Percentiles rank a stretch among this genome's conserved stretches.
These are phyloP conservation scores for Epichloe aotearoae DNA, from an alignment of 2,329 filamentous ascomycete genomes.

Conservation along the genomic window DNA sequence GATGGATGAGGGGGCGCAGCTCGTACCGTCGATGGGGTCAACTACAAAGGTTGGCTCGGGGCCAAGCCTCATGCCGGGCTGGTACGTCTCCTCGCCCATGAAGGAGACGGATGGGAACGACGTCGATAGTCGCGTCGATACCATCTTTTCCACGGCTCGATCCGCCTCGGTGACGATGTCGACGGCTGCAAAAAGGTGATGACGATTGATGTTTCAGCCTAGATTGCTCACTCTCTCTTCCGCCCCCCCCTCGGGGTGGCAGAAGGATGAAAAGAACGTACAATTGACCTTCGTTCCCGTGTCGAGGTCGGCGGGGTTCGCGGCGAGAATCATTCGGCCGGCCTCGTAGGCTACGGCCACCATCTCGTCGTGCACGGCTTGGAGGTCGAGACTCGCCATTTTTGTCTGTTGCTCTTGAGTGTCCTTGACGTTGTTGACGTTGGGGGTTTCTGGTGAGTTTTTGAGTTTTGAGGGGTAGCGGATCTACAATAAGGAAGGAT, in stretches of 20 bases:
- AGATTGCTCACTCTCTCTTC: neutral
- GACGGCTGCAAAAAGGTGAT: conserved; percentile 32
- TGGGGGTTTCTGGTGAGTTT: neutral
- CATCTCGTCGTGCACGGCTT: conserved; percentile 48
- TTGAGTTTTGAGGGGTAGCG: no score
- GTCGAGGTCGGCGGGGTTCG: conserved; percentile 44
- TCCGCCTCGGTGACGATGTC: conserved; percentile 59
- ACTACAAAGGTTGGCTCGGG: conserved; percentile 63
- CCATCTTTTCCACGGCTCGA: conserved; percentile 50
- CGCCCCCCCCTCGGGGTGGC: neutral
- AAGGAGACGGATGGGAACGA: conserved; percentile 47
- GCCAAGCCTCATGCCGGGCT: conserved; percentile 49
- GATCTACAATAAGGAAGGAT: neutral
- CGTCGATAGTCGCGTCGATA: conserved; percentile 36
- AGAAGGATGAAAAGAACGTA: conserved; percentile 16
- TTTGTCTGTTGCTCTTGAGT: neutral
- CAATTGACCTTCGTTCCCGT: conserved; percentile 53
- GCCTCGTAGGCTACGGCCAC: conserved; percentile 47
- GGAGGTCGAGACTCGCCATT: conserved; percentile 32
- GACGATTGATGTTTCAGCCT: neutral
- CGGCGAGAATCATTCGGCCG: conserved; percentile 49
- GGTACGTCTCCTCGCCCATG: conserved; percentile 67
- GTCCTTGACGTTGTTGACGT: neutral
- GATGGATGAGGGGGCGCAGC: neutral
- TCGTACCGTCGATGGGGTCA: conserved; percentile 61